Base-by-base conservation (phyloP, 2,329 filamentous ascomycete species). In the Neoarthrinium moseri region DNA sequence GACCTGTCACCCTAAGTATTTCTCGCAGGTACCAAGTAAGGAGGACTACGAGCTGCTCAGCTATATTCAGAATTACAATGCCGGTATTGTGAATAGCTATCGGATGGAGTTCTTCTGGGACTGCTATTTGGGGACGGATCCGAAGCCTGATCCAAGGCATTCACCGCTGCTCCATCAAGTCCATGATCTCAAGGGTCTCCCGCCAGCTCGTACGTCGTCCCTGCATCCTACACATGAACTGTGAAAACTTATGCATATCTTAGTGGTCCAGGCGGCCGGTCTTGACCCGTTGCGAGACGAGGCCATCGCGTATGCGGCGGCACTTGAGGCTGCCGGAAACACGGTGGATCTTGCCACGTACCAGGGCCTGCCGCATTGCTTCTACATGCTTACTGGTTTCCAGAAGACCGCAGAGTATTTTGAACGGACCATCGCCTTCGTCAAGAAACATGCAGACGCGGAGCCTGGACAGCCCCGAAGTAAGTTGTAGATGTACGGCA, bases 201-300 rank as follows among this genome's bases (percentile, higher is more conserved):
- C 65, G 13, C 65, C 64, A 17, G 56, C 63, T 11, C 46, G 65
- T 68, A 51, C 59, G 64, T 57, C 3, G 15, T 30, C n/a, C n/a
- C n/a, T n/a, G n/a, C n/a, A n/a, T n/a, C n/a, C n/a, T n/a, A n/a
- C n/a, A n/a, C n/a, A 21, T 5, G 46, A n/a, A 47, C 46, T 3
- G 22, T n/a, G 17, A 2, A 6, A 13, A 22, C 32, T 33, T 8
- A 37, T 38, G 15, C 7, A 21, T 41, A 12, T 32, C 21, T 7
- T 30, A 69, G 65, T 68, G 24, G 51, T 70, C n/a, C 56, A 66
- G 32, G 52, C 61, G 4, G 66, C 58, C 3, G 67, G 66, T 6
- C 53, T 55, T 15, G 68, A 70, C 45, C 49, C 60, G 3, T 51
- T 69, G n/a, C 58, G 67, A 13, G 68, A 70, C 42, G 68, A 70